phyloP scores from a whole-genome alignment of 495 filamentous ascomycete species.

The Hypoxylon lienhwacheense region DNA sequence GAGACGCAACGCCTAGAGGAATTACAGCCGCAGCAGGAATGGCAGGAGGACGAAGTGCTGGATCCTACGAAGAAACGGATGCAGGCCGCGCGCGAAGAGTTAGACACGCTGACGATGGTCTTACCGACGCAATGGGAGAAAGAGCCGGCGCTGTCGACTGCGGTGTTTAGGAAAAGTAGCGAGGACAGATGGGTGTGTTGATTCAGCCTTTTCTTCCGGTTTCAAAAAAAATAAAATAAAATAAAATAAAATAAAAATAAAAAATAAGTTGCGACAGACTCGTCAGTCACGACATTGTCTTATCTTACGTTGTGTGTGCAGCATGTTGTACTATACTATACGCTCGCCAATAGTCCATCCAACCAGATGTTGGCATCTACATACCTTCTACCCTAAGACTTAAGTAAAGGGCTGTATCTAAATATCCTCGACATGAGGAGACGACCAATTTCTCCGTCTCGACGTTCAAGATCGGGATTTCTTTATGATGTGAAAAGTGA shows the following conservation, averaged over 20 bases:
- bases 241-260: too few species aligned
- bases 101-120: constrained; percentile 36
- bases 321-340: constrained; percentile 22
- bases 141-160: constrained; percentile 33
- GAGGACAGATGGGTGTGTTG: constrained; percentile 29
- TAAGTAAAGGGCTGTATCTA: constrained; percentile 8
- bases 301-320: constrained; percentile 22
- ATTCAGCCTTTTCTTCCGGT: constrained; percentile 3
- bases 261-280: constrained; percentile 15
- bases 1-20: constrained; percentile 22
- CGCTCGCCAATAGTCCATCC: constrained; percentile 5
- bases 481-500: neutral
- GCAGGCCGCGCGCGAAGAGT: constrained; percentile 35
- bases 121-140: constrained; percentile 34
- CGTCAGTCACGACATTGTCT: constrained; percentile 20
- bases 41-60: neutral
- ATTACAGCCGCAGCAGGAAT: constrained; percentile 13
- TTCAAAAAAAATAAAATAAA: too few species aligned
- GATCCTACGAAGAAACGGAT: constrained; percentile 35
- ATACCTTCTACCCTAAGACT: constrained; percentile 3
- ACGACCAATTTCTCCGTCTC: constrained; percentile 13
- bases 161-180: constrained; percentile 33
- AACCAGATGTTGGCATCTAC: constrained; percentile 15
- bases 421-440: constrained; percentile 6
- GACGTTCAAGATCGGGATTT: too few species aligned